These are phyloP conservation scores for Haplosporangium gracile DNA, from an alignment of 192 early-diverging fungal species.

Conservation along the genomic window DNA sequence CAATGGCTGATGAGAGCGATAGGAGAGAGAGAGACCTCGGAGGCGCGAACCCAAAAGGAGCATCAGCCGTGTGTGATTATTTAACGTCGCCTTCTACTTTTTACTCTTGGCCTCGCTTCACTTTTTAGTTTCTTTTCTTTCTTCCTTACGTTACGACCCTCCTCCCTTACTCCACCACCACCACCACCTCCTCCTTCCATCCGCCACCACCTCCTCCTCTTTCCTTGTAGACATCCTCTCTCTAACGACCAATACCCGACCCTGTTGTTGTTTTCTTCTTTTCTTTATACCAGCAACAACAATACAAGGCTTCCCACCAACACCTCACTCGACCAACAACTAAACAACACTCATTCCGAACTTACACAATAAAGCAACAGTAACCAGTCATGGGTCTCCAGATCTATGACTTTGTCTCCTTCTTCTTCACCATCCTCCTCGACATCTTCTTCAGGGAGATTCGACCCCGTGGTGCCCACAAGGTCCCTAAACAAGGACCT, in stretches of 20 bases:
- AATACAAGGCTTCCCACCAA: no score
- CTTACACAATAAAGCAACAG: background rate
- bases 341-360: background rate
- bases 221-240: background rate
- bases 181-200: background rate
- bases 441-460: slow-evolving; percentile 94
- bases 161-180: background rate
- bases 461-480: slow-evolving; percentile 82
- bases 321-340: background rate
- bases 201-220: slow-evolving; percentile 3
- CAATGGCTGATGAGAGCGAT: background rate
- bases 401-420: slow-evolving; percentile 77
- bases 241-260: background rate
- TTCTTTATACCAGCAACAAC: background rate
- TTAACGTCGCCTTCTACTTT: background rate
- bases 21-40: background rate
- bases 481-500: slow-evolving; percentile 88
- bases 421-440: slow-evolving; percentile 76
- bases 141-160: background rate
- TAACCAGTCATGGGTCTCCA: slow-evolving; percentile 57
- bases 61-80: background rate
- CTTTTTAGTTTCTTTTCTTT: background rate
- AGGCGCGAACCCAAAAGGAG: background rate
- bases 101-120: background rate
- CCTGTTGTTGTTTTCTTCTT: slow-evolving; percentile 2